Evolutionary conservation across 192 early-diverging fungal species (phyloP), one percentile per base, ranked within the genome.

Genomic region (Backusella sp.): DNA sequence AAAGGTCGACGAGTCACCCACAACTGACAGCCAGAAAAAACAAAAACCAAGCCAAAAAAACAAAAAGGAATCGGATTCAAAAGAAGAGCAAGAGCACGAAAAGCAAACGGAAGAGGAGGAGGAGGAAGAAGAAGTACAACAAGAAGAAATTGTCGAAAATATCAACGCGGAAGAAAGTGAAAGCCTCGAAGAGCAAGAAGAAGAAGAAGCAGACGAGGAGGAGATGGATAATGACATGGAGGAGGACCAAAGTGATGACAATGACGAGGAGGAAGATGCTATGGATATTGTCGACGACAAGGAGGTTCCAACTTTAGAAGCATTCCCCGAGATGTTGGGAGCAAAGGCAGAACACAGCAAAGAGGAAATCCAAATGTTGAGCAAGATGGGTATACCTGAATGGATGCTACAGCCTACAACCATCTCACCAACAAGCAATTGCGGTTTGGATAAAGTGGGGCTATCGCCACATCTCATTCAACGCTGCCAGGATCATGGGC

Each of bases 331-430:
- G 82, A 86, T 79, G 79, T 78, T 73, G 66, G 62, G 39, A 19
- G 59, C 46, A 74, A 80, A 73, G 72, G 39, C 78, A 23, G 76
- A 81, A 30, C 79, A 83, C 11, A 78, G 77, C 14, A 59, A 79
- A 67, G 86, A 86, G 66, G 68, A 75, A n/a, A 81, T 82, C 26
- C 76, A 82, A 15, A 66, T 83, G 9, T 86, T 88, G 59, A 80
- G 70, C 8, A 78, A 80, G 35, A 89, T 92, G 86, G 96, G 96
- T 76, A 89, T 99, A 42, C 96, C 97, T 1, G 80, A 87, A 46
- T 99, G 97, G 97, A 83, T 99, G 23, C 88, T 90, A 0, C 87
- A 95, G 42, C 97, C 97, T 6, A 91, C 87, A 1, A 82, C 86
- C 19, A 85, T 98, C 19, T 86, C 92, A 21, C 88, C 92, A 19